Conservation (phyloP, 371 early-diverging fungal species). For the Rhizopus stolonifer region DNA sequence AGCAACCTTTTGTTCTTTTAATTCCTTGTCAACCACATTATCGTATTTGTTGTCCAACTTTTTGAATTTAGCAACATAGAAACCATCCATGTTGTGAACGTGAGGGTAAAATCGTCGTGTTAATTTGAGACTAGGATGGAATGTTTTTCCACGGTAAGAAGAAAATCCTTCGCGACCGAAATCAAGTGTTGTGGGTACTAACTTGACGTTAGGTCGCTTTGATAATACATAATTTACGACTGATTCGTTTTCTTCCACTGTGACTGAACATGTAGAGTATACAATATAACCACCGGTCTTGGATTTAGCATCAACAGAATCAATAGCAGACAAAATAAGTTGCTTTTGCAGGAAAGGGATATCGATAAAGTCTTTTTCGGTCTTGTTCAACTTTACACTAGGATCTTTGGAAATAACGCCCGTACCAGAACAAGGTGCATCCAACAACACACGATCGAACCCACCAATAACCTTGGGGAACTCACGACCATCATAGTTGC, state of each 20-base stretch:
- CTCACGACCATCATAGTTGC: conserved; percentile 95
- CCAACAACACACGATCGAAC: conserved; percentile 97
- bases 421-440: conserved; percentile 99
- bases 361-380: conserved; percentile 87
- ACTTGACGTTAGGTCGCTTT: conserved; percentile 93
- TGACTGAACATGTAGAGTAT: conserved; percentile 99
- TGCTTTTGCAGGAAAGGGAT: conserved; percentile 95
- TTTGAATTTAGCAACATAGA: conserved; percentile 98
- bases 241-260: conserved; percentile 98
- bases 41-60: conserved; percentile 76
- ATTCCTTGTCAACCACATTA: conserved; percentile 41
- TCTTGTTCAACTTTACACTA: conserved; percentile 93
- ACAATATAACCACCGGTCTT: conserved; percentile 95
- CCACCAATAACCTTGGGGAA: conserved; percentile 95
- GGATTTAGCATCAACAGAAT: conserved; percentile 94
- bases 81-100: conserved; percentile 99
- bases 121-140: conserved; percentile 83
- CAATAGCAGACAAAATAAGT: conserved; percentile 95
- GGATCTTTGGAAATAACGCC: conserved; percentile 99
- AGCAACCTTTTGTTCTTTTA: conserved; percentile 15
- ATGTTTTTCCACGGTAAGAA: conserved; percentile 82
- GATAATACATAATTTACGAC: conserved; percentile 96
- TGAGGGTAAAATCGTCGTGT: conserved; percentile 98
- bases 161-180: conserved; percentile 94
- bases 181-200: conserved; percentile 87